A percentile compares a stretch with the other conserved stretches of the same genome.
Conservation (phyloP, 306 rosid species). For the Vigna unguiculata region DNA sequence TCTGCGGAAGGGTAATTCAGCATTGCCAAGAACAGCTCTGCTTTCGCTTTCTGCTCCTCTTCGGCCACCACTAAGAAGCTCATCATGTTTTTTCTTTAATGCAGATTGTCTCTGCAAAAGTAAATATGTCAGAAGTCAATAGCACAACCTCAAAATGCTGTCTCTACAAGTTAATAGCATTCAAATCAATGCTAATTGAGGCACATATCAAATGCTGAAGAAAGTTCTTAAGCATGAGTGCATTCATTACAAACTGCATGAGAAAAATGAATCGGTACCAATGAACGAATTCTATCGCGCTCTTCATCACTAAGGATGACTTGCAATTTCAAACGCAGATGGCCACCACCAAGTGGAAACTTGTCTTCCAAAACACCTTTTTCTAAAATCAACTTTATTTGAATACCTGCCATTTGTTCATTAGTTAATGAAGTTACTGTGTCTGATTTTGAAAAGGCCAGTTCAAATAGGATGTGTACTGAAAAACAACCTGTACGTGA, state of each 20-base stretch:
- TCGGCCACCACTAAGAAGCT: conserved; percentile 51
- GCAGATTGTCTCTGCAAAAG: conserved; percentile 55
- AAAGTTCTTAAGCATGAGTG: conserved; percentile 19
- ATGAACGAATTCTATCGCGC: conserved; percentile 69
- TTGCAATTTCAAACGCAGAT: conserved; percentile 74
- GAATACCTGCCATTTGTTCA: conserved; percentile 63
- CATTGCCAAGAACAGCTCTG: conserved; percentile 36
- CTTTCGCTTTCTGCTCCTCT: conserved; percentile 41
- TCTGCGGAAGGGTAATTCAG: conserved; percentile 48
- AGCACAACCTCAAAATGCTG: background rate
- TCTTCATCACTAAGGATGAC: conserved; percentile 81
- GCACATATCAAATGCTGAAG: conserved; percentile 9
- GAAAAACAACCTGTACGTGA: conserved; percentile 64
- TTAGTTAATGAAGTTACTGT: conserved; percentile 37
- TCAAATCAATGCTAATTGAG: background rate
- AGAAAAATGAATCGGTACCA: conserved; percentile 57
- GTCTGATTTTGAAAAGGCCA: background rate
- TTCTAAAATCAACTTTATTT: conserved; percentile 71
- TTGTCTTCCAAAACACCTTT: conserved; percentile 82
- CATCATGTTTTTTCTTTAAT: conserved; percentile 75
- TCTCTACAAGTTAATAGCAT: conserved; percentile 14
- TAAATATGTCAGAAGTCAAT: conserved; percentile 6
- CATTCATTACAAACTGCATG: conserved; percentile 18
- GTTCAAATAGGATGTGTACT: conserved; percentile 28
- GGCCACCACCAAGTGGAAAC: conserved; percentile 77